Base-by-base conservation (phyloP, 2,329 filamentous ascomycete genomes). In the Xylariales sp. region DNA sequence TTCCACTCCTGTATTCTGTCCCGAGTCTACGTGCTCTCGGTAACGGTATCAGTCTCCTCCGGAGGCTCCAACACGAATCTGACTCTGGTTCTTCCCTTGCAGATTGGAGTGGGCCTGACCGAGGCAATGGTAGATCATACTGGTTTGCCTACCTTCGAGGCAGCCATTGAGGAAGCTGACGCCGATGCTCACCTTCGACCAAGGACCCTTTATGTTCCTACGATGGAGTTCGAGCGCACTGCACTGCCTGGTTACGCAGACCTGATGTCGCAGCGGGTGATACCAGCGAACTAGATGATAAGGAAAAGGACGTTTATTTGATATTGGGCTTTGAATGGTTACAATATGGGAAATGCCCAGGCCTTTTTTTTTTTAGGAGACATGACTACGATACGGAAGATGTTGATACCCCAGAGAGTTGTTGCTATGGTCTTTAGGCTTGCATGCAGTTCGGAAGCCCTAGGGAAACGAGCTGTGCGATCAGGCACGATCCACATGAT, bases 1-100 rank as follows among this genome's bases (percentile, higher is more conserved):
- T 80, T 79, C 51, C 72, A 78, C 59, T 72, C 70, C 7, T 80
- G 76, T 60, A 69, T 79, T 53, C 60, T 66, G 25, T 73, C 72
- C 6, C 69, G 76, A 18, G 66, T 68, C n/a, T 80, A 80, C 54
- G 64, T 69, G 5, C 51, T 79, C 20, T 66, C 69, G 46, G 48
- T 73, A 29, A 57, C 60, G 12, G 50, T 79, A 5, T 62, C 59
- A 6, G 36, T 66, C 8, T 43, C 48, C 5, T 59, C 63, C 3
- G 67, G 63, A 13, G 59, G 67, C 6, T 56, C 61, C 39, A 67
- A 61, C 49, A 66, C 61, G 4, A 63, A 58, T 35, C 46, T 76
- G 28, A 64, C 62, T 27, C 54, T 78, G 18, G 51, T 54, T 16
- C 51, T 78, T 29, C 74, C 74, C 6, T 45, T 78, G 30, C 74